phyloP scores from a whole-genome alignment of 148 eudicot species.

The Diospyros kaki region DNA sequence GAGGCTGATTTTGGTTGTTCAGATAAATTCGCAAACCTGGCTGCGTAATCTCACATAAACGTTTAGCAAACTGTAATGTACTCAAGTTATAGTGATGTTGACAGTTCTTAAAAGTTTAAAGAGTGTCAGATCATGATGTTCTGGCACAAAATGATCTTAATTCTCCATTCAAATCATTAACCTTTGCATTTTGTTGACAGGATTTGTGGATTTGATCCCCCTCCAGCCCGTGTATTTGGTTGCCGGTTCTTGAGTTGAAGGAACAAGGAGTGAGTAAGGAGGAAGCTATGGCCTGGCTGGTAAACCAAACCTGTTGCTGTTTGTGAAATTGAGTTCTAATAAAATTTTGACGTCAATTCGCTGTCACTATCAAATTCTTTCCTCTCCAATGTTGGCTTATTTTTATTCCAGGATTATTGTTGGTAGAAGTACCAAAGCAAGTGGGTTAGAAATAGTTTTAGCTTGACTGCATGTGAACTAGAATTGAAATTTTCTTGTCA shows the following conservation, averaged over 20 bases:
- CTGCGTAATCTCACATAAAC: neutral
- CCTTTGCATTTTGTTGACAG: conserved; percentile 28
- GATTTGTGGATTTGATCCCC: conserved; percentile 51
- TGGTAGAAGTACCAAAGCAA: neutral
- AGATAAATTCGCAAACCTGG: too few relatives aligned
- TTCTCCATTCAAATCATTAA: neutral
- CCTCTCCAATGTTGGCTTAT: neutral
- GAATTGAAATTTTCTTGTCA: too few relatives aligned
- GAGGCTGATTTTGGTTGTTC: too few relatives aligned
- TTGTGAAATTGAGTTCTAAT: neutral
- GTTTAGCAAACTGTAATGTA: neutral
- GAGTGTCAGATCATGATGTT: neutral
- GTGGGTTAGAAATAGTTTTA: neutral
- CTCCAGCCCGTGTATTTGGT: conserved; percentile 70
- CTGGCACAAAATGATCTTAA: neutral
- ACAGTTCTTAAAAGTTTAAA: neutral
- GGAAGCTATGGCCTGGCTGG: conserved; percentile 79
- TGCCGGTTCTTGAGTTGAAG: conserved; percentile 74
- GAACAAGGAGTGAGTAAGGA: conserved; percentile 70
- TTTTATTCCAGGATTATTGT: neutral
- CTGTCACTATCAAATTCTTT: neutral
- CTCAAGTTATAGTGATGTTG: neutral
- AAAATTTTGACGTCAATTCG: neutral
- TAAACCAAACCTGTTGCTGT: conserved; percentile 33
- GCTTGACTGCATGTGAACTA: too few relatives aligned